Base-by-base conservation (phyloP, 805 yeast genomes). In the Candida boidinii region DNA sequence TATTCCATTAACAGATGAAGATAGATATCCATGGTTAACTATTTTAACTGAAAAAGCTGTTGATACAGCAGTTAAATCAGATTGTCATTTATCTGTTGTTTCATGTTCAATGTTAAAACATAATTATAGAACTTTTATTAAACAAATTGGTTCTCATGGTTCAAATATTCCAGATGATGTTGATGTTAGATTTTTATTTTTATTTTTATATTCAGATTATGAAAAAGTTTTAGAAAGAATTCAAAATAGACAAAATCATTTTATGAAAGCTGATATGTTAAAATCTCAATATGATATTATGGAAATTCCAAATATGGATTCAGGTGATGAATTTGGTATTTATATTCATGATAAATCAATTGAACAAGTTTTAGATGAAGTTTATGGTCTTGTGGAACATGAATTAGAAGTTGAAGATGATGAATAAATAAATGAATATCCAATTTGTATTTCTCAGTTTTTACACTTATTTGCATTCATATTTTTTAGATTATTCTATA, bases 11-110 rank as follows among this genome's bases (percentile, higher is more conserved):
- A 73, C 78, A 0, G 98, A 92, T 50, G 92, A 78, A 2, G 98
- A 92, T 55, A 62, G 98, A 38, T 83, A 90, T 88, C 88, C 71
- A 1, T 92, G 98, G 98, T 66, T 92, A 14, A 55, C 62, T 24
- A 51, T 53, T 24, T 56, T 92, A 10, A 60, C 78, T 4, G 39
- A 45, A 5, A 41, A 42, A 4, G 58, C 77, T 2, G 58, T 72
- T 2, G 40, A 44, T 1, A 46, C 54, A n/a, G 66, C 78, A 4
- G 30, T 44, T 11, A 50, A 50, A 2, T 29, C 46, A 4, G 27
- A 29, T 5, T 43, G 49, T 24, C 45, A 24, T 3, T 42, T 50
- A 4, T 59, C 73, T 3, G 70, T 92, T 5, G 81, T 81, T 2
- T 72, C 94, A 4, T 92, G 98, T 52, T 88, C 96, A 1, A 78